Conservation (phyloP, 352 stramenopile genomes). For the Phytophthora kernoviae region DNA sequence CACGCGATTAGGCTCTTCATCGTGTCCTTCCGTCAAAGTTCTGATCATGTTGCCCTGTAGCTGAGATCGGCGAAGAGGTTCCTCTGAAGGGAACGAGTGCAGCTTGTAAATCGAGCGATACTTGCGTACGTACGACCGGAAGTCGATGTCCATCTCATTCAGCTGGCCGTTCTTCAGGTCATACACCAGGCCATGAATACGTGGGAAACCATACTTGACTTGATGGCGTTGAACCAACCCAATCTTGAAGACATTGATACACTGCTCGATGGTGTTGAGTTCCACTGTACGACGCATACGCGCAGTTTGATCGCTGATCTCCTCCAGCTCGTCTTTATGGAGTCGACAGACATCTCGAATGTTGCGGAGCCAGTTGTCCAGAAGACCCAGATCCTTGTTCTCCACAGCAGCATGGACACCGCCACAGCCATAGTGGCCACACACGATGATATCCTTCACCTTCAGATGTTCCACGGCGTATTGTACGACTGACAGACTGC, state of each 20-base stretch:
- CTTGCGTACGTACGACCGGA: slow-evolving; percentile 75
- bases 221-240: slow-evolving; percentile 87
- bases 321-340: slow-evolving; percentile 85
- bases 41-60: slow-evolving; percentile 80
- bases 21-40: slow-evolving; percentile 61
- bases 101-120: slow-evolving; percentile 85
- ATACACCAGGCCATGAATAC: slow-evolving; percentile 90
- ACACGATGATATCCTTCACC: slow-evolving; percentile 93
- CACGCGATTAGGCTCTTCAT: slow-evolving; percentile 58
- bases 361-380: slow-evolving; percentile 93
- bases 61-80: slow-evolving; percentile 55
- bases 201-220: slow-evolving; percentile 88
- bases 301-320: slow-evolving; percentile 83
- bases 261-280: slow-evolving; percentile 91
- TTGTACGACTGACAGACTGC: slow-evolving; percentile 65
- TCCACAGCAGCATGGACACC: slow-evolving; percentile 84
- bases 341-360: slow-evolving; percentile 83
- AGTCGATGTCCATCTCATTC: slow-evolving; percentile 88
- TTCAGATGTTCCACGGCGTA: slow-evolving; percentile 90
- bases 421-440: slow-evolving; percentile 92
- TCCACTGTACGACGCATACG: slow-evolving; percentile 83
- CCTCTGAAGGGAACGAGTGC: slow-evolving; percentile 68
- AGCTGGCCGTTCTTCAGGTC: slow-evolving; percentile 80
- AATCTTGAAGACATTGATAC: slow-evolving; percentile 93
- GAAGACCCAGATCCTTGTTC: slow-evolving; percentile 76